phyloP scores from a whole-genome alignment of 1,284 basidiomycete species.

The Cystobasidium sp. region DNA sequence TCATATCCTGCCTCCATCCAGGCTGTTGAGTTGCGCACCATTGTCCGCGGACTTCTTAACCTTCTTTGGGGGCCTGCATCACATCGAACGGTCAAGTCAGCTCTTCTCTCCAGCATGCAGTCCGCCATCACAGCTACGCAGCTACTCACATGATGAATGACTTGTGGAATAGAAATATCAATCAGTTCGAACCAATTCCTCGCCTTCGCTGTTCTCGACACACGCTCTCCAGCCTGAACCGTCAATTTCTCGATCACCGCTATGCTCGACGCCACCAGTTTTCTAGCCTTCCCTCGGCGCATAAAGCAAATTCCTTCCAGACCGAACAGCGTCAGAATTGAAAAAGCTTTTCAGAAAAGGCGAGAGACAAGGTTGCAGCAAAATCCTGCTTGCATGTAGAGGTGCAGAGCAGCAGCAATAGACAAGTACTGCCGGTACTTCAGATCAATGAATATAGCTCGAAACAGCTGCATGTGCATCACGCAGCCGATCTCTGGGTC shows the following conservation, averaged over 20 bases:
- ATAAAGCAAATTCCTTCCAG: background rate
- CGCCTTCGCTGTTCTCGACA: background rate
- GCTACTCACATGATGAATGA: conserved; percentile 21
- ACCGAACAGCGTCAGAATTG: no score
- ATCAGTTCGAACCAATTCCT: conserved; percentile 1
- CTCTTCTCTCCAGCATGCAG: background rate
- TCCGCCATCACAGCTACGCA: background rate
- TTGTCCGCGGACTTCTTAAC: conserved; percentile 40
- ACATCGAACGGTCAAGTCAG: background rate
- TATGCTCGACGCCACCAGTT: conserved; percentile 6
- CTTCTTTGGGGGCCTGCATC: conserved; percentile 41
- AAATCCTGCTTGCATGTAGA: no score
- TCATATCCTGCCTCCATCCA: background rate
- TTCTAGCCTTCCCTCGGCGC: conserved; percentile 4
- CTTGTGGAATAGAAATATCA: background rate
- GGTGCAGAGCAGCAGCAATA: no score
- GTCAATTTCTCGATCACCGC: conserved; percentile 3
- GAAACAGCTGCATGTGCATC: no score
- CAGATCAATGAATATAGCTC: no score
- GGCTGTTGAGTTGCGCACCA: conserved; percentile 12
- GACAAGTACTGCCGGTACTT: no score
- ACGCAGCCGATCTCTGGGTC: no score
- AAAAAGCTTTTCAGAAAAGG: background rate
- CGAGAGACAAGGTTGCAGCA: no score
- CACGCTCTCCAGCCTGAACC: background rate